phyloP scores from a whole-genome alignment of 2,329 filamentous ascomycete species.

The Aureobasidium uvarum region DNA sequence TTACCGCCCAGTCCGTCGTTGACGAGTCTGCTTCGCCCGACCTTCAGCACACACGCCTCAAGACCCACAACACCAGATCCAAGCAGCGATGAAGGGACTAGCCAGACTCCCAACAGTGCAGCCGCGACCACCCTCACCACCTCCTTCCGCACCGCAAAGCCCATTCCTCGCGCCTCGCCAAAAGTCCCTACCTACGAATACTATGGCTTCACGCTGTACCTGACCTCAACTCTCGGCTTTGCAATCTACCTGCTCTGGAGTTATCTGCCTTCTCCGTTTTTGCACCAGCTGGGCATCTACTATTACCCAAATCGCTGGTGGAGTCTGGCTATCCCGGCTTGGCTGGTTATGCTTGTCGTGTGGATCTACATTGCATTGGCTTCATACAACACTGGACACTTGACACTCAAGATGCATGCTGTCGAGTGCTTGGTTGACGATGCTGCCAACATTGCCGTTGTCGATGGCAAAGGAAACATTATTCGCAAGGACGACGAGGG shows the following conservation, averaged over 20 bases:
- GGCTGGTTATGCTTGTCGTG: constrained; percentile 80
- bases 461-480: constrained; percentile 68
- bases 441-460: constrained; percentile 77
- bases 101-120: constrained; percentile 52
- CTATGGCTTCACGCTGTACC: constrained; percentile 96
- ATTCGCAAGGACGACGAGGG: constrained; percentile 35
- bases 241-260: constrained; percentile 74
- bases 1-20: constrained; percentile 88
- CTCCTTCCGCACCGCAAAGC: constrained; percentile 56
- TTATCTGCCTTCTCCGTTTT: constrained; percentile 85
- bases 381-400: constrained; percentile 81
- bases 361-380: constrained; percentile 95
- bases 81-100: constrained; percentile 69
- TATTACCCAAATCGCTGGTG: constrained; percentile 99
- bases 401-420: constrained; percentile 75
- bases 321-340: constrained; percentile 87
- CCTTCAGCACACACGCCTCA: constrained; percentile 61
- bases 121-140: constrained; percentile 57
- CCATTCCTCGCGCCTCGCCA: constrained; percentile 78
- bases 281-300: constrained; percentile 89
- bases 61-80: constrained; percentile 91
- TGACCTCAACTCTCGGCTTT: constrained; percentile 81
- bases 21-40: constrained; percentile 79
- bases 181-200: constrained; percentile 99
- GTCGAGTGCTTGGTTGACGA: constrained; percentile 92